Conservation (phyloP, 192 early-diverging fungal species). For the Coemansia erecta region DNA sequence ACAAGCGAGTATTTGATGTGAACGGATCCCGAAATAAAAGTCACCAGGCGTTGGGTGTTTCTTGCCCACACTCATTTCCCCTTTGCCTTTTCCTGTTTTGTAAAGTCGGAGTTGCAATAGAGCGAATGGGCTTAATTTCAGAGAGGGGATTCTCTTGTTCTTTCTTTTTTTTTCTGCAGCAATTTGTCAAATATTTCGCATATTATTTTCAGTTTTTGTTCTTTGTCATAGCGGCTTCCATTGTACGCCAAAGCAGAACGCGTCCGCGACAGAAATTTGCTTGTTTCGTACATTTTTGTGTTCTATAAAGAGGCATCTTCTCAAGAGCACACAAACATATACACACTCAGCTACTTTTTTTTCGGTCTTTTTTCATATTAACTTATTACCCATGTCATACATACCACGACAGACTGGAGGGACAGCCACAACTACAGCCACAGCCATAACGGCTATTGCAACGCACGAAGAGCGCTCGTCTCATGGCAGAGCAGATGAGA, state of each 20-base stretch:
- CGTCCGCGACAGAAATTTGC: too few species aligned
- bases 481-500: slow-evolving; percentile 39
- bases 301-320: background rate
- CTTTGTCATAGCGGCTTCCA: background rate
- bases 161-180: slow-evolving; percentile 3
- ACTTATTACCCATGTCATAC: slow-evolving; percentile 20
- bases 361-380: background rate
- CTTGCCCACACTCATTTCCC: too few species aligned
- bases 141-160: background rate
- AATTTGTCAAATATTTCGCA: slow-evolving; percentile 7
- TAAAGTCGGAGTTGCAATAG: background rate
- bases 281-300: background rate
- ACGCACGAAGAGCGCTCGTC: slow-evolving; percentile 4
- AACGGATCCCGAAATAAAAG: too few species aligned
- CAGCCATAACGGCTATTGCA: background rate
- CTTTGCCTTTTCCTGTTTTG: too few species aligned
- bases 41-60: too few species aligned
- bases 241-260: background rate
- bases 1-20: too few species aligned
- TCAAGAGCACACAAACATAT: background rate
- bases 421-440: background rate
- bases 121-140: background rate
- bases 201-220: slow-evolving; percentile 1
- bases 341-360: background rate
- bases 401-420: slow-evolving; percentile 22